Evolutionary conservation across 306 rosid species (phyloP).

Genomic region (Citrullus amarus): DNA sequence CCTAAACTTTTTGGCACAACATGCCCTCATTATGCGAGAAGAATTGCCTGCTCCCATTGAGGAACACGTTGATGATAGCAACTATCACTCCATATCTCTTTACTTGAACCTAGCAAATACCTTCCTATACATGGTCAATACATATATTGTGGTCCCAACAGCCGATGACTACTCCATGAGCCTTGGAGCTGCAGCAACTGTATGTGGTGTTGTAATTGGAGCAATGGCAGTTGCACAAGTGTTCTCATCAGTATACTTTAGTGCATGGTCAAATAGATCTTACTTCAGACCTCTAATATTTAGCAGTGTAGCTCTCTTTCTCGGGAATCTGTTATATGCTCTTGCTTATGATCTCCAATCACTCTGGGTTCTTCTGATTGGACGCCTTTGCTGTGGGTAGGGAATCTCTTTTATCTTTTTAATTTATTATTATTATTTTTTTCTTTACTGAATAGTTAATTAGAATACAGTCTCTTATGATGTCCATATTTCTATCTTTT

Average conservation of each 20-base stretch:
- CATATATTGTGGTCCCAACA: slow-evolving; percentile 95
- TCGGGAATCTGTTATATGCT: slow-evolving; percentile 76
- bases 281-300: slow-evolving; percentile 90
- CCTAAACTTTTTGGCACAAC: slow-evolving; percentile 86
- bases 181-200: slow-evolving; percentile 98
- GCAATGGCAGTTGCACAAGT: slow-evolving; percentile 99
- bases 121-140: slow-evolving; percentile 94
- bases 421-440: background rate
- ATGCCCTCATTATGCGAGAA: slow-evolving; percentile 93
- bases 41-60: slow-evolving; percentile 65
- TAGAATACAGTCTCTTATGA: background rate
- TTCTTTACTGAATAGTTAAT: slow-evolving; percentile 7
- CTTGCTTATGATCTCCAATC: slow-evolving; percentile 75
- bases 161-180: slow-evolving; percentile 95
- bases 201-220: slow-evolving; percentile 94
- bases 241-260: slow-evolving; percentile 92
- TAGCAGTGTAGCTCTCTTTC: slow-evolving; percentile 75
- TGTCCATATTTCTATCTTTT: background rate
- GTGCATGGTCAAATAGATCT: slow-evolving; percentile 98
- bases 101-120: slow-evolving; percentile 83
- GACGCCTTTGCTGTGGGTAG: slow-evolving; percentile 96
- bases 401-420: slow-evolving; percentile 19
- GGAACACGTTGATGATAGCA: slow-evolving; percentile 54
- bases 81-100: slow-evolving; percentile 81
- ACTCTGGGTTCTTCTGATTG: slow-evolving; percentile 81